phyloP scores from a whole-genome alignment of 208 protist genomes.

The Trypanosoma congolense region DNA sequence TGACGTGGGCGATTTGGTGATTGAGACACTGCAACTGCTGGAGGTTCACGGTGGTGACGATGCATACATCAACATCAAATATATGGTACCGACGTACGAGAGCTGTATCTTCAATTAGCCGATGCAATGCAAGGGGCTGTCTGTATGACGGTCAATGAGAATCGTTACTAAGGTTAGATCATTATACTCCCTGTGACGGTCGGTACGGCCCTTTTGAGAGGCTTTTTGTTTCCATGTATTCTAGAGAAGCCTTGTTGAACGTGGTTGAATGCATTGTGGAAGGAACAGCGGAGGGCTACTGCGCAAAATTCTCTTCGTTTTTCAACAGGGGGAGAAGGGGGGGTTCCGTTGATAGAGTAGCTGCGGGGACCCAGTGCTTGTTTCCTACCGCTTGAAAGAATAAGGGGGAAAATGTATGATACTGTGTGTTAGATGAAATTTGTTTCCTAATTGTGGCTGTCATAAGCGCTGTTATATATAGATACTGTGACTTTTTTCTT shows the following conservation, averaged over 20 bases:
- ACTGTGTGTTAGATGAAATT: not conserved
- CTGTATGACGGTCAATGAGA: constrained; percentile 2
- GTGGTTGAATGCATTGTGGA: not conserved
- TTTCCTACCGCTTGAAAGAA: too few species aligned
- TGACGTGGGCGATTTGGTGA: constrained; percentile 96
- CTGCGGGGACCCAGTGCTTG: too few species aligned
- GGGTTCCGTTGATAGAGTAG: not conserved
- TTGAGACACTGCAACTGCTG: constrained; percentile 95
- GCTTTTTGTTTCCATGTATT: not conserved
- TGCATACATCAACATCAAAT: constrained; percentile 95
- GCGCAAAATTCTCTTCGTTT: not conserved
- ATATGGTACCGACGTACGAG: constrained; percentile 94
- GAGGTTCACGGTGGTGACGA: constrained; percentile 91
- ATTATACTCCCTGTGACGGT: not conserved
- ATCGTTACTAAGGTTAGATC: constrained; percentile 1
- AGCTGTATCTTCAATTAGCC: constrained; percentile 81
- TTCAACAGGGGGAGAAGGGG: not conserved
- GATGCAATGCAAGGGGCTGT: not conserved
- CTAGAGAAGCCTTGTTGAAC: constrained; percentile 10
- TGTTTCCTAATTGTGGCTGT: too few species aligned
- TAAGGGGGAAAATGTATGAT: not conserved
- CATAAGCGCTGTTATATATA: too few species aligned
- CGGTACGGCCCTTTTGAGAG: not conserved
- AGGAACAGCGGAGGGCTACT: not conserved
- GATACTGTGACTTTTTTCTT: too few species aligned